phyloP scores from a whole-genome alignment of 441 rosid genomes.

The Raphanus hybrid region DNA sequence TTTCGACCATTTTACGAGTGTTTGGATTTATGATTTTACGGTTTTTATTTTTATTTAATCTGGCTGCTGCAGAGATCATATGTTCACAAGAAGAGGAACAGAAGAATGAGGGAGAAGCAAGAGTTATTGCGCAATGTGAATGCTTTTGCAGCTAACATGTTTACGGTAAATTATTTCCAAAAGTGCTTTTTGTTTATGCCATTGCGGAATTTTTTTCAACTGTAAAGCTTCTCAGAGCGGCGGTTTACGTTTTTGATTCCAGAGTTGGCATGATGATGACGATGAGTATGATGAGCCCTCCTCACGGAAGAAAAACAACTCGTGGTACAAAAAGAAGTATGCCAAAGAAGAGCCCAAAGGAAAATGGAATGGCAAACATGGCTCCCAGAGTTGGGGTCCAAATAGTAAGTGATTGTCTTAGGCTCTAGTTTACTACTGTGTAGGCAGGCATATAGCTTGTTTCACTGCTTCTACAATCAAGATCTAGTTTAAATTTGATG shows the following conservation, averaged over 20 bases:
- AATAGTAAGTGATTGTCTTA: slow-evolving; percentile 52
- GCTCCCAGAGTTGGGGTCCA: slow-evolving; percentile 46
- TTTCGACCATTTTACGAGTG: background rate
- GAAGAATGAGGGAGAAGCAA: slow-evolving; percentile 60
- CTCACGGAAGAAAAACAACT: slow-evolving; percentile 48
- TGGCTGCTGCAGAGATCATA: slow-evolving; percentile 44
- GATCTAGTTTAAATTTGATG: background rate
- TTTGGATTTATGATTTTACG: slow-evolving; percentile 2
- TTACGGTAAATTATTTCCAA: slow-evolving; percentile 53
- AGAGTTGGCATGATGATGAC: slow-evolving; percentile 64
- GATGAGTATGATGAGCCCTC: slow-evolving; percentile 56
- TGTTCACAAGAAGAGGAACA: slow-evolving; percentile 61
- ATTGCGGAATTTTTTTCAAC: too few species aligned
- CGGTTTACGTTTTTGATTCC: slow-evolving; percentile 29
- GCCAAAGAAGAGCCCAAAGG: slow-evolving; percentile 53
- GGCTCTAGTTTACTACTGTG: background rate
- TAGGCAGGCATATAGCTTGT: slow-evolving; percentile 1
- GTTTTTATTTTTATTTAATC: too few species aligned
- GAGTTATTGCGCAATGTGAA: slow-evolving; percentile 55
- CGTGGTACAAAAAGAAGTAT: slow-evolving; percentile 70
- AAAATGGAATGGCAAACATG: slow-evolving; percentile 46
- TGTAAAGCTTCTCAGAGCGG: too few species aligned
- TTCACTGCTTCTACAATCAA: slow-evolving; percentile 8
- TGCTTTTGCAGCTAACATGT: slow-evolving; percentile 67
- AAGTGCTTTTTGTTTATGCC: too few species aligned